Base-by-base conservation (phyloP, 192 early-diverging fungal species). In the Coemansia sp. region DNA sequence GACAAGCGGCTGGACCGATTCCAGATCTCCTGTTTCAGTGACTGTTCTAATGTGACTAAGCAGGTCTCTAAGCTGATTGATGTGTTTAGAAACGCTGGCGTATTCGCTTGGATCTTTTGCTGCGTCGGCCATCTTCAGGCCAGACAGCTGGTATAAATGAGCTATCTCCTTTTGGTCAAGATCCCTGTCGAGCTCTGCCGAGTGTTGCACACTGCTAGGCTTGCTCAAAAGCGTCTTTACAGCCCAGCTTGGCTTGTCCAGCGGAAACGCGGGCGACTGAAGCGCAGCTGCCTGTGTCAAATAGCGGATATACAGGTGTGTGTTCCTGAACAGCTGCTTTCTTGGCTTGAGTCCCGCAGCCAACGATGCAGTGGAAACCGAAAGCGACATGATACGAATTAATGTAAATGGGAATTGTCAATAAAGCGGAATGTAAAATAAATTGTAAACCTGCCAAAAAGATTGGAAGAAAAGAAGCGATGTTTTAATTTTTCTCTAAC, bases 31-130 rank as follows among this genome's bases (percentile, higher is more conserved):
- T 7, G 68, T 64, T 40, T 55, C 34, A 28, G 49, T 57, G 17
- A 68, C 72, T 0, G 51, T 60, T 20, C 62, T 64, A 3, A 80
- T 64, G 25, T 80, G 77, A 48, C 77, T 68, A 36, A 80, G 42
- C 48, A 80, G 73, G 66, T 75, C 66, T 30, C 72, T 64, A 16
- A 80, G 77, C 63, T 67, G 66, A 65, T 80, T 74, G 38, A 75
- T 49, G 2, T 80, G 68, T 34, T 59, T 22, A 32, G 33, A 38
- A 1, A 66, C 49, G 17, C 36, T 64, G 22, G n/a, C 54, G 52
- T 60, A 34, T 6, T 63, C 60, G 7, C 62, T 17, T 28, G 68
- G 8, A 2, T 68, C 18, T 1, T 48, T n/a, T 16, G 22, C 32
- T 8, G 65, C 56, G 28, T 68, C 69, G 3, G 72, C 68, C 58